Conservation (phyloP, 345 rosid species). For the Citrus glauca region DNA sequence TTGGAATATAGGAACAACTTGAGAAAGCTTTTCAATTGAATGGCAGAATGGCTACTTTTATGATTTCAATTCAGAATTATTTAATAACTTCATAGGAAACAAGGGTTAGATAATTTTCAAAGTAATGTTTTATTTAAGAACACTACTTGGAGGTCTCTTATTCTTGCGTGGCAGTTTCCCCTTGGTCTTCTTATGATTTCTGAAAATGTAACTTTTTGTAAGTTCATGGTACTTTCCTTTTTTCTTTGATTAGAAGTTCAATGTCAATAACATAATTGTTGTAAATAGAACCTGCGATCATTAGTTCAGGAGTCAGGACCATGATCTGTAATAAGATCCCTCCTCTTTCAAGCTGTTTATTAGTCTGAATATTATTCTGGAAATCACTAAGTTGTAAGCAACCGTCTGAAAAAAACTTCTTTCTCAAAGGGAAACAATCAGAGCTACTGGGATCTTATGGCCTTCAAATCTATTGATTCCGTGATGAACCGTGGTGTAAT, state of each 20-base stretch:
- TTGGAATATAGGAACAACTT: neutral
- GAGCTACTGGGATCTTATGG: slow-evolving; percentile 57
- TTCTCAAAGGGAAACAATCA: slow-evolving; percentile 38
- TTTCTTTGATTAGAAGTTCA: neutral
- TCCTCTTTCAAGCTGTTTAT: neutral
- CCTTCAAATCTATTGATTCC: slow-evolving; percentile 55
- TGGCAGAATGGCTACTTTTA: neutral
- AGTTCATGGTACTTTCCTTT: neutral
- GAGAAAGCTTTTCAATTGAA: neutral
- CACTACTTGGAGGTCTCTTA: neutral
- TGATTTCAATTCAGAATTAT: neutral
- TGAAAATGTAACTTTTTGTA: neutral
- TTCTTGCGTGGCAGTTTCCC: neutral
- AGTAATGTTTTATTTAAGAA: neutral
- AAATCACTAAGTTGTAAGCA: neutral
- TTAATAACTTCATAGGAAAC: neutral
- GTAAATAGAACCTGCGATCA: neutral
- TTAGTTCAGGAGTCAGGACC: neutral
- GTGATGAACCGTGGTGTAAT: slow-evolving; percentile 58
- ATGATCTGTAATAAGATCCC: neutral
- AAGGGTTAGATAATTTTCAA: neutral
- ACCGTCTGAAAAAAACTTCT: slow-evolving; percentile 2
- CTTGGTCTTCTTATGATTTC: neutral
- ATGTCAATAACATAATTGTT: neutral
- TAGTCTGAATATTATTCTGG: neutral